Percentiles rank a stretch among this genome's conserved stretches.
Conservation (phyloP, 768 basidiomycete species). For the Mycena belliarum region DNA sequence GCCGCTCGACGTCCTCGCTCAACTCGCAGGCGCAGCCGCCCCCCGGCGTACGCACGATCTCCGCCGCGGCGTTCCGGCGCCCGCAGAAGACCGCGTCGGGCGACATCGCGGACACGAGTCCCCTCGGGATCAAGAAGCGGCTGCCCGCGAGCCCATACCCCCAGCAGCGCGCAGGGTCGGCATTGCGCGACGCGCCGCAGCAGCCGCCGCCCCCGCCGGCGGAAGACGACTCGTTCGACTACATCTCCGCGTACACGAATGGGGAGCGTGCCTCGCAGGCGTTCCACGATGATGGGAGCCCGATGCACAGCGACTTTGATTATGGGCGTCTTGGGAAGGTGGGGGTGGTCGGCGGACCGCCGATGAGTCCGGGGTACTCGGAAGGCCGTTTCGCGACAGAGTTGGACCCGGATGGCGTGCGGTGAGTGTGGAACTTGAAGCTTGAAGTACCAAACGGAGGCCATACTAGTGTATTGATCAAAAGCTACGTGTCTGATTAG, state of each 20-base stretch:
- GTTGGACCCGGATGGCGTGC: slow-evolving; percentile 7
- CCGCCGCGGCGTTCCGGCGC: slow-evolving; percentile 74
- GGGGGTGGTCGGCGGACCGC: slow-evolving; percentile 14
- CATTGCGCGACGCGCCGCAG: slow-evolving; percentile 2
- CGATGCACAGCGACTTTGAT: slow-evolving; percentile 17
- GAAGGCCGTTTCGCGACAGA: slow-evolving; percentile 15
- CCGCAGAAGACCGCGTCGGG: slow-evolving; percentile 36
- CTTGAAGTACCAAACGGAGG: neutral
- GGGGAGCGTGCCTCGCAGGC: slow-evolving; percentile 25
- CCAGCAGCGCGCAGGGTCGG: slow-evolving; percentile 17
- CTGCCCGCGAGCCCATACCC: slow-evolving; percentile 48
- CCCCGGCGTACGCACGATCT: slow-evolving; percentile 58
- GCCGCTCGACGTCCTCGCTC: slow-evolving; percentile 36
- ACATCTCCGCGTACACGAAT: slow-evolving; percentile 52
- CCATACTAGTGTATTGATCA: neutral
- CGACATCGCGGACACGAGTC: slow-evolving; percentile 44
- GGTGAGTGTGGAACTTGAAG: slow-evolving; percentile 7
- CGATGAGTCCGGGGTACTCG: slow-evolving; percentile 16
- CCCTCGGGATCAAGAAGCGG: slow-evolving; percentile 50
- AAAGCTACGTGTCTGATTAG: neutral
- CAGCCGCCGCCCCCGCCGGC: slow-evolving; percentile 14
- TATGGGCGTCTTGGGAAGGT: slow-evolving; percentile 22
- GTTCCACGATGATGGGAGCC: slow-evolving; percentile 18
- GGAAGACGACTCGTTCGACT: slow-evolving; percentile 53
- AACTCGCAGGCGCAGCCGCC: slow-evolving; percentile 31